These are phyloP conservation scores for Citropsis articulata DNA, from an alignment of 345 rosid genomes.

Conservation along the genomic window DNA sequence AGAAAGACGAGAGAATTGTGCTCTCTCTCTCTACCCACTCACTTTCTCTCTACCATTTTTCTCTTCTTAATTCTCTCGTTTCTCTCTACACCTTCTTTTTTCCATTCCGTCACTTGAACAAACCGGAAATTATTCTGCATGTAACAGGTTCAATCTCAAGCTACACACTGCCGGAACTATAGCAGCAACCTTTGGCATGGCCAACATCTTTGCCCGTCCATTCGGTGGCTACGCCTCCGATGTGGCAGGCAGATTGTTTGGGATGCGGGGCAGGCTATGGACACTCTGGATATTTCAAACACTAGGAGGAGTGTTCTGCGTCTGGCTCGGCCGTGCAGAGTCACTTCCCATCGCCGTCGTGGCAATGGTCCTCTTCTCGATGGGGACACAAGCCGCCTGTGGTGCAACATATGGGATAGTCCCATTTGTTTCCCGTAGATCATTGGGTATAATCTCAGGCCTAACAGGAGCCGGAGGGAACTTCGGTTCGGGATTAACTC, in stretches of 20 bases:
- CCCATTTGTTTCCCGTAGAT: constrained; percentile 67
- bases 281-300: constrained; percentile 70
- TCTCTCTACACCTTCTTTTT: no score
- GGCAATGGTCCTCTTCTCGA: constrained; percentile 71
- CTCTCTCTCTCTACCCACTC: no score
- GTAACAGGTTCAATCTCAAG: constrained; percentile 58
- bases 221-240: constrained; percentile 80
- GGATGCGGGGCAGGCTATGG: constrained; percentile 89
- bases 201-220: constrained; percentile 72
- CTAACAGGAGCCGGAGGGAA: constrained; percentile 78
- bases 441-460: constrained; percentile 70
- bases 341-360: constrained; percentile 62
- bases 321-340: constrained; percentile 70
- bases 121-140: background rate
- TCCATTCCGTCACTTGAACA: background rate
- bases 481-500: constrained; percentile 78
- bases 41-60: no score
- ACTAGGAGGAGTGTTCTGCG: constrained; percentile 67
- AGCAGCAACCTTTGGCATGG: constrained; percentile 87
- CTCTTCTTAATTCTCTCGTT: no score
- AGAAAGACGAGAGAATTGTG: no score
- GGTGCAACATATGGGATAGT: constrained; percentile 76
- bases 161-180: constrained; percentile 75
- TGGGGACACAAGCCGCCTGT: constrained; percentile 82
- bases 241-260: constrained; percentile 47